Evolutionary conservation across 1,139 yeast species (phyloP).

Genomic region (Suhomyces choctaworum): DNA sequence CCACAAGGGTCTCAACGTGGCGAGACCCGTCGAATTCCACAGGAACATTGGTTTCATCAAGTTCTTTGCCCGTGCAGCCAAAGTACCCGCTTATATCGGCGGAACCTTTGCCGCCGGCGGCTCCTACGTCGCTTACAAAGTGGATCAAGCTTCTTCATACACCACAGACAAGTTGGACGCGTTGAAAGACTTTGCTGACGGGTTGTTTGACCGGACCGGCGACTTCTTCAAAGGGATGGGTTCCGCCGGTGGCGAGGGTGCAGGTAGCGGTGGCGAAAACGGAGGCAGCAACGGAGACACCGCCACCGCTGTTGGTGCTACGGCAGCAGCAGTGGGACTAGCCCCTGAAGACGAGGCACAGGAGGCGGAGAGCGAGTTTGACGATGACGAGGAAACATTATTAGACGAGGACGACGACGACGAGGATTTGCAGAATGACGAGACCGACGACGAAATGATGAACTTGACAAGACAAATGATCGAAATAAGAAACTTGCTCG

Average conservation of each 20-base stretch:
- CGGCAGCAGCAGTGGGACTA: conserved; percentile 50
- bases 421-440: conserved; percentile 48
- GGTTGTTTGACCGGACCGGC: conserved; percentile 45
- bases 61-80: conserved; percentile 43
- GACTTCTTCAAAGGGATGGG: conserved; percentile 37
- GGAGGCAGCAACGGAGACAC: conserved; percentile 35
- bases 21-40: conserved; percentile 7
- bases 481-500: conserved; percentile 80
- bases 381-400: conserved; percentile 33
- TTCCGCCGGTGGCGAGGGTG: conserved; percentile 11
- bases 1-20: neutral
- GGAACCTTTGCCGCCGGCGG: conserved; percentile 95
- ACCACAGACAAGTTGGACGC: conserved; percentile 66
- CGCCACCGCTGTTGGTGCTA: conserved; percentile 45
- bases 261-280: conserved; percentile 27
- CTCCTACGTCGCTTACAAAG: conserved; percentile 85
- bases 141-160: conserved; percentile 78
- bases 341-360: conserved; percentile 30
- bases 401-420: conserved; percentile 34
- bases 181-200: conserved; percentile 58
- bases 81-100: conserved; percentile 78
- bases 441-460: conserved; percentile 74
- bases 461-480: conserved; percentile 93
- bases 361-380: conserved; percentile 20
- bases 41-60: conserved; percentile 52